A percentile compares a stretch with the other conserved stretches of the same genome.
phyloP scores from a whole-genome alignment of 2,329 filamentous ascomycete genomes.

The Stachybotrys elegans region DNA sequence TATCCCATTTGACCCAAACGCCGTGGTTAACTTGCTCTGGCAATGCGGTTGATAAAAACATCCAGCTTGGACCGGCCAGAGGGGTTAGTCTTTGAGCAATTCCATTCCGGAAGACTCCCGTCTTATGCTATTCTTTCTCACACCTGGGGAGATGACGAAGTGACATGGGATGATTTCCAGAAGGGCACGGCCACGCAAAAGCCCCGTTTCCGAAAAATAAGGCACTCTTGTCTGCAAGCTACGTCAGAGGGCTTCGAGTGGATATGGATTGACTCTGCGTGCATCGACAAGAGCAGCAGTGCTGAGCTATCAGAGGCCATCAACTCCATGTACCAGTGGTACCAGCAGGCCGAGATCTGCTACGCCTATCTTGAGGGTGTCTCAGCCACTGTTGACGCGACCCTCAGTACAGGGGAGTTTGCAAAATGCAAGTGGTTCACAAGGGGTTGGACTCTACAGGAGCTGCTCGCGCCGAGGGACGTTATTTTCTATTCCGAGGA shows the following conservation, averaged over 20 bases:
- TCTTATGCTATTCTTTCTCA: conserved; percentile 19
- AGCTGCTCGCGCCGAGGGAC: conserved; percentile 1
- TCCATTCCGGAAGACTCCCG: background rate
- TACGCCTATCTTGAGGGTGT: conserved; percentile 15
- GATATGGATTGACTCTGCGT: conserved; percentile 18
- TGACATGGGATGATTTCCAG: conserved; percentile 11
- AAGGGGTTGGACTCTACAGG: conserved; percentile 6
- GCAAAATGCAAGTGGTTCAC: conserved; percentile 15
- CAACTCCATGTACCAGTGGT: conserved; percentile 13
- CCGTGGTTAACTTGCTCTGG: background rate
- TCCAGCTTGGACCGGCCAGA: background rate
- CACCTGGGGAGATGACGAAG: conserved; percentile 19
- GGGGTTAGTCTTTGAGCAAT: background rate
- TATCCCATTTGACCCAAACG: background rate
- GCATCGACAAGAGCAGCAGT: conserved; percentile 17
- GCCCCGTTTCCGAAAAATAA: conserved; percentile 7
- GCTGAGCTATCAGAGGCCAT: conserved; percentile 13
- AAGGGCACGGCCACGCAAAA: background rate
- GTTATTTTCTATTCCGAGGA: conserved; percentile 6
- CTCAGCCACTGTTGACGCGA: conserved; percentile 2
- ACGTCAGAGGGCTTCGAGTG: conserved; percentile 9
- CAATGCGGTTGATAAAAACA: background rate
- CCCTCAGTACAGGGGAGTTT: conserved; percentile 1
- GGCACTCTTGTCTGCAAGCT: conserved; percentile 7
- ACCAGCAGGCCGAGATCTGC: conserved; percentile 12